A percentile compares a stretch with the other conserved stretches of the same genome.
Evolutionary conservation across 495 filamentous ascomycete species (phyloP).

Genomic region (Penicillium mononematosum): DNA sequence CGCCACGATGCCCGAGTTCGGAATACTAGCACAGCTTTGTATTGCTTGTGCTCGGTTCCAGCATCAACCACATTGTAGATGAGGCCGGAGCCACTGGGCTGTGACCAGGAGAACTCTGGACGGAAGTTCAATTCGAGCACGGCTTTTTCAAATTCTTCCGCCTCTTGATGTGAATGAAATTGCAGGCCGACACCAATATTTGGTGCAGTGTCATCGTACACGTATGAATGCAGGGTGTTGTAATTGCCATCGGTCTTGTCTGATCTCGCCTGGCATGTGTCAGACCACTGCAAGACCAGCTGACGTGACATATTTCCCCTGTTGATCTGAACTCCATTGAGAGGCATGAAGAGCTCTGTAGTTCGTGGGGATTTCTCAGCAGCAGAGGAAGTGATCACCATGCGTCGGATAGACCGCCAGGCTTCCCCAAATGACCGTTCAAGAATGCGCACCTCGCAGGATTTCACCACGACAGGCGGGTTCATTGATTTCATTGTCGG

Average conservation of each 20-base stretch:
- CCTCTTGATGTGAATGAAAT: constrained; percentile 29
- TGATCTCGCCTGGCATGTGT: constrained; percentile 37
- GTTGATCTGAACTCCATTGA: constrained; percentile 37
- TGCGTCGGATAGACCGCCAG: constrained; percentile 39
- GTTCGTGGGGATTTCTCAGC: constrained; percentile 36
- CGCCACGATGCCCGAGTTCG: constrained; percentile 33
- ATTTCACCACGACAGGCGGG: constrained; percentile 30
- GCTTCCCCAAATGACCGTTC: constrained; percentile 39
- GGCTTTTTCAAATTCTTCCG: constrained; percentile 34
- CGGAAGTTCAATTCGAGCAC: constrained; percentile 27
- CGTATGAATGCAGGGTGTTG: constrained; percentile 34
- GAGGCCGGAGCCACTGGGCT: constrained; percentile 26
- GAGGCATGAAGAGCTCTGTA: constrained; percentile 40
- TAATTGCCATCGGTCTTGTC: constrained; percentile 39
- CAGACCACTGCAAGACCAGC: constrained; percentile 43
- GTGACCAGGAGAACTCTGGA: constrained; percentile 29
- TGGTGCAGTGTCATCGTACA: constrained; percentile 38
- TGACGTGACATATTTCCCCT: constrained; percentile 30
- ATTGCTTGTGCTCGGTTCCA: constrained; percentile 35
- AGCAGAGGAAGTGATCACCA: constrained; percentile 43
- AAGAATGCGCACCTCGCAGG: constrained; percentile 43
- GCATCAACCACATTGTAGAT: constrained; percentile 39
- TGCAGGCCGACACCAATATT: constrained; percentile 36
- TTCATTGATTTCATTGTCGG: constrained; percentile 37
- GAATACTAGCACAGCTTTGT: constrained; percentile 34